Evolutionary conservation across 2,329 filamentous ascomycete species (phyloP), one percentile per base, ranked within the genome.

Genomic region (Neopestalotiopsis clavispora): DNA sequence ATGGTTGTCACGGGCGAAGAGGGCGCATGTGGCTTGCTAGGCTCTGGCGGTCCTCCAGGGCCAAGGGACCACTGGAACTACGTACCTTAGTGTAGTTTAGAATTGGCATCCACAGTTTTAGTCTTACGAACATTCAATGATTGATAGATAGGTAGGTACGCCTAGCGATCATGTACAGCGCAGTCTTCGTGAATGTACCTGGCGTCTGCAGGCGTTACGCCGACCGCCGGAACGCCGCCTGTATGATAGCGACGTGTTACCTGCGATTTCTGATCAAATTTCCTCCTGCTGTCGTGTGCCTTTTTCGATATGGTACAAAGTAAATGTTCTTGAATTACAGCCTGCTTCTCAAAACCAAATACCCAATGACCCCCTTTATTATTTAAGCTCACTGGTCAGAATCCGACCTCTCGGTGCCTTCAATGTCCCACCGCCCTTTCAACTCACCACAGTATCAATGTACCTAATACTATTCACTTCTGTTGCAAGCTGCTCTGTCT

Each of bases 1-100:
- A 23, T 60, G 65, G 57, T 67, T 67, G 65, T 67, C 57, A 59
- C 56, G 56, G 65, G 65, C 56, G 49, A 42, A 60, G 34, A 10
- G 9, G 14, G 14, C 56, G 13, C n/a, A 10, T n/a, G 57, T 60
- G 65, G 65, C 52, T 67, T 59, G 52, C 65, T 30, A 30, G 65
- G 32, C 52, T 67, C 65, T n/a, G 28, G 23, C 38, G 64, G n/a
- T 66, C 30, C 28, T n/a, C 64, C 30, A 38, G 45, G 23, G 34
- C 64, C 20, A 66, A 17, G 42, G 10, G 40, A 49, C 28, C 32
- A 56, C 20, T 28, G 61, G 38, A 64, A 38, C 49, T 66, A 28
- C 23, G 23, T 28, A 28, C 23, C 23, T 28, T 28, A 32, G n/a
- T 60, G 28, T 34, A 58, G 52, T 52, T 52, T 52, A 20, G 45